Conservation (phyloP, 352 stramenopile species). For the Phytophthora melonis region DNA sequence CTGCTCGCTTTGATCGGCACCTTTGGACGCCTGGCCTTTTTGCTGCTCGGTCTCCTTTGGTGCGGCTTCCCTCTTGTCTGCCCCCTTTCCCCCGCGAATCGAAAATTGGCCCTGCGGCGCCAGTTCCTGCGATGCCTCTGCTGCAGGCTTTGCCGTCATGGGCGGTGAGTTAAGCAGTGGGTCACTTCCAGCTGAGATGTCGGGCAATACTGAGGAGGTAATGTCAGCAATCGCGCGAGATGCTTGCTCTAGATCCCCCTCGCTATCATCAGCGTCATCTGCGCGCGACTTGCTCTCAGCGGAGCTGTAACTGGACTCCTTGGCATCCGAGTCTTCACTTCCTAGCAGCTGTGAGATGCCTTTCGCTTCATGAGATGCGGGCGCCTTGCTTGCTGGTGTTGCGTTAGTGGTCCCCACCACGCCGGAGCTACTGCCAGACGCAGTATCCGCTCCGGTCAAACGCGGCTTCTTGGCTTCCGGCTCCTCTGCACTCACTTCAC, state of each 20-base stretch:
- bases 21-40: slow-evolving; percentile 4
- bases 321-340: slow-evolving; percentile 41
- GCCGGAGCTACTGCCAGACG: slow-evolving; percentile 16
- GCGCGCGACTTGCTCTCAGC: slow-evolving; percentile 28
- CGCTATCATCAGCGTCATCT: slow-evolving; percentile 43
- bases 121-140: slow-evolving; percentile 6
- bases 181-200: slow-evolving; percentile 29
- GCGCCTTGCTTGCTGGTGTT: slow-evolving; percentile 9
- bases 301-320: slow-evolving; percentile 33
- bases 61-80: slow-evolving; percentile 2
- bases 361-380: slow-evolving; percentile 36
- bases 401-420: neutral
- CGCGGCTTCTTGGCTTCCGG: slow-evolving; percentile 51
- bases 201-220: slow-evolving; percentile 43
- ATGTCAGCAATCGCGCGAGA: slow-evolving; percentile 53
- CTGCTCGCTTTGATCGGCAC: slow-evolving; percentile 30
- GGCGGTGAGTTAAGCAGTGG: slow-evolving; percentile 33
- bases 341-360: slow-evolving; percentile 48
- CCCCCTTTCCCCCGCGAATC: slow-evolving; percentile 25
- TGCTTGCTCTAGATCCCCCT: slow-evolving; percentile 44
- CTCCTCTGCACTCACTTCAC: slow-evolving; percentile 35
- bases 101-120: slow-evolving; percentile 21
- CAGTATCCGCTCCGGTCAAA: slow-evolving; percentile 11
- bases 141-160: slow-evolving; percentile 15
- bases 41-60: slow-evolving; percentile 2